Base-by-base conservation (phyloP, 208 protist genomes). In the Wallacemonas sp. region DNA sequence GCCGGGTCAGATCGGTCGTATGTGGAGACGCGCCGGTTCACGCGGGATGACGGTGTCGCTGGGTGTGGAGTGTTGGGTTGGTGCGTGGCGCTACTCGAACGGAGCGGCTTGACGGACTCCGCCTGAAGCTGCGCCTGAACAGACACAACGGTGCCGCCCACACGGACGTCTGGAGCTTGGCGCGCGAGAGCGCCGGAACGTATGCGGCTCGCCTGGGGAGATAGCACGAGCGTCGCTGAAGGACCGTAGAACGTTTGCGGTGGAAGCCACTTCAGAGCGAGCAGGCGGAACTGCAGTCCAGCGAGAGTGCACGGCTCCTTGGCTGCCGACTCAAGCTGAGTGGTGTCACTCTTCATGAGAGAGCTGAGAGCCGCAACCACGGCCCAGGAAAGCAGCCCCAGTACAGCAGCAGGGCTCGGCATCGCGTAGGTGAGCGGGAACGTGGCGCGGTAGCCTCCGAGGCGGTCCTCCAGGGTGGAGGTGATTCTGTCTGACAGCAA, bases 261-360 rank as follows among this genome's bases (percentile, higher is more conserved):
- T 19, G 51, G 51, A 38, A 58, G 51, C 51, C 51, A 58, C 51
- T 58, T 34, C n/a, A 58, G 51, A 3, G 31, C 51, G 4, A 58
- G n/a, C n/a, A 14, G n/a, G 6, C 51, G 30, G 31, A 33, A 58
- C 0, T 21, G 30, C 15, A 58, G 51, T 9, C 51, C 51, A 19
- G 19, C 11, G 15, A 58, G 51, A 3, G 17, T 39, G 51, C 24
- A 26, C 31, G 36, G 51, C 28, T 58, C 51, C 8, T 19, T 0
- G 4, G 30, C 9, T 14, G 9, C 6, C 15, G 51, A 2, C 30
- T 14, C 28, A 5, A 38, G 17, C 12, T 22, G 0, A 14, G 28
- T 1, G 11, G 30, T 21, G 31, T 38, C 51, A 9, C 12, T 31
- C 5, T 58, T 31, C 30, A 58, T 33, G n/a, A 30, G n/a, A 14